Conservation (phyloP, 371 early-diverging fungal species). For the Mortierella sp. region DNA sequence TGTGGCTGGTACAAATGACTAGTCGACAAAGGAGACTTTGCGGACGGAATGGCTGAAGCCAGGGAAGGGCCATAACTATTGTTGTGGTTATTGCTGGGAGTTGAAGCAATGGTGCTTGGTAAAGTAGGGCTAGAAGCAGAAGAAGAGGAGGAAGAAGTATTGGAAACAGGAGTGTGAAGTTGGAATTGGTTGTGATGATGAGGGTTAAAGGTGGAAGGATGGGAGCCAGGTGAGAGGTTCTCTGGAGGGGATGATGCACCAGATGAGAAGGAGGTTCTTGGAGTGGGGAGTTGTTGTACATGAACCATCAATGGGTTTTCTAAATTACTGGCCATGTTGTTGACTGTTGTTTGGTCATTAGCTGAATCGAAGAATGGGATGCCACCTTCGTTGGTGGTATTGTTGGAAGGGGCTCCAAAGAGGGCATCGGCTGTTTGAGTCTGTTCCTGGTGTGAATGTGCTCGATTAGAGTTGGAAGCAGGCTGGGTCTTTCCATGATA, state of each 20-base stretch:
- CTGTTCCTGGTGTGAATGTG: conserved; percentile 9
- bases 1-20: conserved; percentile 41
- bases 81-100: conserved; percentile 6
- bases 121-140: conserved; percentile 25
- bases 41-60: conserved; percentile 8
- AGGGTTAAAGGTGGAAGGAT: conserved; percentile 7
- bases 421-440: conserved; percentile 47
- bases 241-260: conserved; percentile 53
- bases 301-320: conserved; percentile 42
- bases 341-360: conserved; percentile 8
- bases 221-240: conserved; percentile 39
- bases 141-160: conserved; percentile 20
- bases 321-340: conserved; percentile 7
- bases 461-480: background rate
- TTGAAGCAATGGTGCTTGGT: conserved; percentile 53
- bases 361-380: conserved; percentile 23
- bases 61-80: background rate
- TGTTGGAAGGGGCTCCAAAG: conserved; percentile 26
- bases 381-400: conserved; percentile 5
- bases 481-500: conserved; percentile 12
- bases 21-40: conserved; percentile 34
- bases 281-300: conserved; percentile 54
- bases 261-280: conserved; percentile 55
- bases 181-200: conserved; percentile 14
- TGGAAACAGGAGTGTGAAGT: conserved; percentile 21